Evolutionary conservation across 305 asterid genomes (phyloP).

Genomic region (Nicotiana rustica): DNA sequence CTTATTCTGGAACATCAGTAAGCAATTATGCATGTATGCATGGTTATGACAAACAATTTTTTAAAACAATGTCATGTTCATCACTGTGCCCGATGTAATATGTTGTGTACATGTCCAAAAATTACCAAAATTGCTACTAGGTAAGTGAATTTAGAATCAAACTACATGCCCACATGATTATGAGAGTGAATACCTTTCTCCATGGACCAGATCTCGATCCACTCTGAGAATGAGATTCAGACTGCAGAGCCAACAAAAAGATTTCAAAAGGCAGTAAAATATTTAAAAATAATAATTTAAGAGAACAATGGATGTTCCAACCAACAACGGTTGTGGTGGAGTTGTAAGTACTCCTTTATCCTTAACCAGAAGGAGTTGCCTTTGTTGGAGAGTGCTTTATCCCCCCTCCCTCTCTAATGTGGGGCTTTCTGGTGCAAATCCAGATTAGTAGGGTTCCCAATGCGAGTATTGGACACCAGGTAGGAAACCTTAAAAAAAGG

Average conservation of each 20-base stretch:
- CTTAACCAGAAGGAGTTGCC: no score
- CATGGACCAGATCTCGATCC: constrained; percentile 41
- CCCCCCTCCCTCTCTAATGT: no score
- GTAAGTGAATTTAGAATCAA: background rate
- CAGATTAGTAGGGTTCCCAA: no score
- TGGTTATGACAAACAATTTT: background rate
- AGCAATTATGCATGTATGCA: no score
- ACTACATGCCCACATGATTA: background rate
- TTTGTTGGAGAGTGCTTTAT: no score
- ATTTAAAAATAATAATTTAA: background rate
- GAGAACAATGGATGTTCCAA: no score
- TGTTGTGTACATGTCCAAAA: background rate
- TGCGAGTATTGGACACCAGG: no score
- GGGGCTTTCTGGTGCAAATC: no score
- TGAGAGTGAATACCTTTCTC: constrained; percentile 40
- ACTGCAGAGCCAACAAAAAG: constrained; percentile 25
- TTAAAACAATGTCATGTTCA: background rate
- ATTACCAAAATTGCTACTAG: background rate
- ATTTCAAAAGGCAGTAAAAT: background rate
- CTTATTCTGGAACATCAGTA: no score
- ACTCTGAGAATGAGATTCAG: constrained; percentile 35
- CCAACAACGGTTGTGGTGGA: no score
- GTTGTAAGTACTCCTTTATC: no score
- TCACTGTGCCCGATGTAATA: background rate
- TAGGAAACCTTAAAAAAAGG: no score